A percentile compares a stretch with the other conserved stretches of the same genome.
Conservation (phyloP, 257 asterid genomes). For the Petrea volubilis region DNA sequence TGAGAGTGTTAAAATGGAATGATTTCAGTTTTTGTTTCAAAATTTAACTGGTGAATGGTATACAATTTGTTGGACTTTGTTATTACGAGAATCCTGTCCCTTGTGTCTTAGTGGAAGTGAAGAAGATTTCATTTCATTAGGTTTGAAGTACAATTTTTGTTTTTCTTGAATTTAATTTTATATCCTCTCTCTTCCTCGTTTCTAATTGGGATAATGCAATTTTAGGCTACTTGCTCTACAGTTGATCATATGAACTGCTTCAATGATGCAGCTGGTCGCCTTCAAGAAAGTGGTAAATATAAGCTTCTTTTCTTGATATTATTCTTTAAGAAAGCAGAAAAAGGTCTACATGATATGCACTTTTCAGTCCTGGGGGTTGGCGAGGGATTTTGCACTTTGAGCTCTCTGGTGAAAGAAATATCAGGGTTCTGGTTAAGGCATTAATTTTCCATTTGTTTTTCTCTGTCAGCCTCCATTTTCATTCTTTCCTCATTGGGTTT, state of each 20-base stretch:
- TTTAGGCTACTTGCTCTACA: constrained; percentile 76
- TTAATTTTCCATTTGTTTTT: background rate
- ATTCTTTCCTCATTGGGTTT: background rate
- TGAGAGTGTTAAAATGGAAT: background rate
- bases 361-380: background rate
- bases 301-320: background rate
- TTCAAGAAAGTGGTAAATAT: constrained; percentile 83
- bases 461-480: background rate
- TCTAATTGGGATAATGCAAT: constrained; percentile 21
- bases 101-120: background rate
- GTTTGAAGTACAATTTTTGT: background rate
- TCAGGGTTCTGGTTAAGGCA: background rate
- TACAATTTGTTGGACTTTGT: background rate
- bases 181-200: background rate
- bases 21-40: background rate
- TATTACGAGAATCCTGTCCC: background rate
- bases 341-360: background rate
- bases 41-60: background rate
- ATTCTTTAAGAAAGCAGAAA: background rate
- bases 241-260: constrained; percentile 93
- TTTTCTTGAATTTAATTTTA: background rate
- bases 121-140: background rate
- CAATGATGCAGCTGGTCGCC: constrained; percentile 85
- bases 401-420: background rate
- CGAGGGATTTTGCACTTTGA: background rate